Evolutionary conservation across 2,329 filamentous ascomycete species (phyloP).

Genomic region (Amauroascus verrucosus): DNA sequence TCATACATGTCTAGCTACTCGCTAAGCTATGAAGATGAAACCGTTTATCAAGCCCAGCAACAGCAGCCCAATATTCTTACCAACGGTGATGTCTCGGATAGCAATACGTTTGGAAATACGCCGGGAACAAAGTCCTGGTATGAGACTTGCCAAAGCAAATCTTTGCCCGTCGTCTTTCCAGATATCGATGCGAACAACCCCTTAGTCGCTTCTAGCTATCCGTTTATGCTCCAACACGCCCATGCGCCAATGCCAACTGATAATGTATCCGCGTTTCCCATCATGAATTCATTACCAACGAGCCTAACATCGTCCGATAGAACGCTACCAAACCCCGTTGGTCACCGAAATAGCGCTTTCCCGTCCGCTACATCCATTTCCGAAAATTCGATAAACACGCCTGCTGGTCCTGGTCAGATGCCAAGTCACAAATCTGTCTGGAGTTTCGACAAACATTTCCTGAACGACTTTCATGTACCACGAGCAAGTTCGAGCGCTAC

Average conservation of each 20-base stretch:
- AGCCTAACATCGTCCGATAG: conserved; percentile 25
- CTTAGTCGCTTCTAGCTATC: conserved; percentile 15
- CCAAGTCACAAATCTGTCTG: conserved; percentile 8
- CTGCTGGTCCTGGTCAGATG: neutral
- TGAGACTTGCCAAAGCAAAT: neutral
- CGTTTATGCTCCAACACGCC: conserved; percentile 24
- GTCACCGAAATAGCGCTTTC: conserved; percentile 19
- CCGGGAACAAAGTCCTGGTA: conserved; percentile 7
- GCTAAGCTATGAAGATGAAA: conserved; percentile 29
- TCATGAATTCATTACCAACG: conserved; percentile 19
- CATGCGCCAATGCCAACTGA: conserved; percentile 19
- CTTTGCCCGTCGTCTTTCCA: neutral
- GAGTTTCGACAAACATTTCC: conserved; percentile 1
- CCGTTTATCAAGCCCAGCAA: conserved; percentile 27
- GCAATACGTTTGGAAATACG: neutral
- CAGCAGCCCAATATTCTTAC: conserved; percentile 29
- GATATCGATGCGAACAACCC: conserved; percentile 8
- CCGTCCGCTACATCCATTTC: neutral
- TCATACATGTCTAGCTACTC: conserved; percentile 20
- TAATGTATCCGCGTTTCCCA: conserved; percentile 20
- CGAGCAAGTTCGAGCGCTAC: conserved; percentile 6
- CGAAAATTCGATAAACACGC: neutral
- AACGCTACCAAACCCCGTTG: conserved; percentile 28
- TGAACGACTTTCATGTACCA: conserved; percentile 1
- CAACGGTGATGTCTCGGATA: conserved; percentile 23